Base-by-base conservation (phyloP, 2,329 filamentous ascomycete genomes). In the Penicillium sp. region DNA sequence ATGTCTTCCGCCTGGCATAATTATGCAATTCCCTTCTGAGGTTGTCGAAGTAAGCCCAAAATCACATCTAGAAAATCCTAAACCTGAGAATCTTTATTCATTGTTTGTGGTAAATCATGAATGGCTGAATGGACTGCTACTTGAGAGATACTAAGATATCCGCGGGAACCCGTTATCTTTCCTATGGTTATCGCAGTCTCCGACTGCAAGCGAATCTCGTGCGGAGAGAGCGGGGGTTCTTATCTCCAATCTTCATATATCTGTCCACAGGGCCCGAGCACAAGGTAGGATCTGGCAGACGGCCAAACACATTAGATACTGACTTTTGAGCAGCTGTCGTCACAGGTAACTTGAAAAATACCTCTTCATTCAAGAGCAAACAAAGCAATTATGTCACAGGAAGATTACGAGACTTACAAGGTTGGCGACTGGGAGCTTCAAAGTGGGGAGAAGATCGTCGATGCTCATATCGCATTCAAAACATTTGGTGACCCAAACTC, bases 391-490 rank as follows among this genome's bases (percentile, higher is more conserved):
- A 69, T 68, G 66, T 46, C 62, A 7, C 31, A 58, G 20, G 41
- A 64, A 23, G 75, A 80, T 33, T 81, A 76, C 60, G 68, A 83
- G 51, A 82, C 72, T 2, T 88, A 81, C 66, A 71, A 80, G 23
- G 78, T 90, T 0, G 87, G 87, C 18, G 81, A 88, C 71, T 89
- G 88, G 76, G 74, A 81, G 57, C 82, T 92, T 2, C 82, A 88
- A 65, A 85, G 81, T 25, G 87, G 88, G 37, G 78, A 77, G n/a
- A 78, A 74, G 6, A 79, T 92, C 18, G 79, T 81, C 1, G 71
- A 83, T 61, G 89, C 89, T 1, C 82, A 83, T 65, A 84, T 93
- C 51, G 88, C 89, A 15, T 93, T 90, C 78, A 91, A 89, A 72
- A 90, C 89, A 0, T 87, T 89, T 62, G 89, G 89, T 20, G 77